These are phyloP conservation scores for Paramecium bursaria DNA, from an alignment of 73 alveolate genomes.

Conservation along the genomic window DNA sequence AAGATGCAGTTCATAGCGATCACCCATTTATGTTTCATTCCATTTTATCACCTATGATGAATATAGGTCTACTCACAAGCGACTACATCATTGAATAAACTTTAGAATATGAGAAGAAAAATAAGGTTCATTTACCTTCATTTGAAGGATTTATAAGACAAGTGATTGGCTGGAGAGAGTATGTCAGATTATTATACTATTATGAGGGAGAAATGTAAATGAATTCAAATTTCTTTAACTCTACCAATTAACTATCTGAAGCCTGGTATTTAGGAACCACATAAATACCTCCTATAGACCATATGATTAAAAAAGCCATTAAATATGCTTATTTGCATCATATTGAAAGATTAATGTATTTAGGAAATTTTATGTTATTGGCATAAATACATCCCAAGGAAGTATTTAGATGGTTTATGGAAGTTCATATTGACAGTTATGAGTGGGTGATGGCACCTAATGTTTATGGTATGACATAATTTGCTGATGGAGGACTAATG, in stretches of 20 bases:
- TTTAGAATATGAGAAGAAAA: background rate
- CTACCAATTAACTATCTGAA: background rate
- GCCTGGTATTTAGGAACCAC: background rate
- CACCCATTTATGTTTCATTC: slow-evolving; percentile 22
- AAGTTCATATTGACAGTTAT: slow-evolving; percentile 36
- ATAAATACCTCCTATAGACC: slow-evolving; percentile 4
- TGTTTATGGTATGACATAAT: slow-evolving; percentile 28
- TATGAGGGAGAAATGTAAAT: background rate
- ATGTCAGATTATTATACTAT: slow-evolving; percentile 19
- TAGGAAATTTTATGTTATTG: slow-evolving; percentile 21
- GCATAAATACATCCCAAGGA: slow-evolving; percentile 15
- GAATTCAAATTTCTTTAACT: slow-evolving; percentile 26
- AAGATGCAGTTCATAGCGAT: slow-evolving; percentile 22
- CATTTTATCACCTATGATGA: slow-evolving; percentile 28
- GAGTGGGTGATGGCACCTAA: slow-evolving; percentile 44
- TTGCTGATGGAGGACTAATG: slow-evolving; percentile 34
- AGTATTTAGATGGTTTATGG: slow-evolving; percentile 45
- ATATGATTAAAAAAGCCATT: slow-evolving; percentile 11
- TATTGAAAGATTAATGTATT: slow-evolving; percentile 44
- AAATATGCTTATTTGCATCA: slow-evolving; percentile 21
- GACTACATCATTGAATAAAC: background rate
- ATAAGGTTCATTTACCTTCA: background rate
- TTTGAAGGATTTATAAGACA: slow-evolving; percentile 21
- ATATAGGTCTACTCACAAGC: slow-evolving; percentile 7
- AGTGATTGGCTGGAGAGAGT: slow-evolving; percentile 24